Conservation (phyloP, 805 yeast genomes). For the Candida anglica region DNA sequence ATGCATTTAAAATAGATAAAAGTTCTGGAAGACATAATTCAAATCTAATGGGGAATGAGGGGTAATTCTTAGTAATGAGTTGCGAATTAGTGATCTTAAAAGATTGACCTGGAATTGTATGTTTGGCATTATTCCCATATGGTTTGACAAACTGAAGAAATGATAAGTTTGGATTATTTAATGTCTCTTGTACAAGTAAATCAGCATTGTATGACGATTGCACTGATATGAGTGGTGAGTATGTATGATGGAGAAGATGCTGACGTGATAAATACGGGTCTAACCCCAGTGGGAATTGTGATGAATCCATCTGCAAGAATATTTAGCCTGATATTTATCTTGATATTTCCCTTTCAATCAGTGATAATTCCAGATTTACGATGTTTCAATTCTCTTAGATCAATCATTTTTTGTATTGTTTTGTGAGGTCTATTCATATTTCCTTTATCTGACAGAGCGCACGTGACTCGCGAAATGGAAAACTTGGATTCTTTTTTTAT, state of each 20-base stretch:
- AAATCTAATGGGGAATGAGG: slow-evolving; percentile 57
- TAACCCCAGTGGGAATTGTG: slow-evolving; percentile 27
- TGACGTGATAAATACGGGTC: slow-evolving; percentile 39
- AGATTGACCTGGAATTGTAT: slow-evolving; percentile 34
- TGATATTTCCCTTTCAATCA: too few species aligned
- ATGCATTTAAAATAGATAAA: slow-evolving; percentile 24
- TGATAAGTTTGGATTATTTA: slow-evolving; percentile 33
- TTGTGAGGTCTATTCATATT: too few species aligned
- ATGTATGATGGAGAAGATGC: slow-evolving; percentile 41
- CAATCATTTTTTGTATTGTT: too few species aligned
- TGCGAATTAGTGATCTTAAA: slow-evolving; percentile 51
- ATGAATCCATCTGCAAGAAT: too few species aligned
- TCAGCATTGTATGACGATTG: slow-evolving; percentile 47
- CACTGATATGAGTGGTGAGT: slow-evolving; percentile 51
- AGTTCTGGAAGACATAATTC: slow-evolving; percentile 38
- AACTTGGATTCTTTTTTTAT: too few species aligned
- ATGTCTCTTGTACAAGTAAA: slow-evolving; percentile 33
- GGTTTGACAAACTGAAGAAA: slow-evolving; percentile 48
- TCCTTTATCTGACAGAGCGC: too few species aligned
- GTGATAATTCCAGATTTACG: too few species aligned
- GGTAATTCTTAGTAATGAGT: slow-evolving; percentile 44
- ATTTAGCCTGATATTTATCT: too few species aligned
- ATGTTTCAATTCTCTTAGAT: too few species aligned
- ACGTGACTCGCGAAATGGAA: too few species aligned
- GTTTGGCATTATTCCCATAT: slow-evolving; percentile 51